These are phyloP conservation scores for Farysia itapuensis DNA, from an alignment of 1,284 basidiomycete species.

Conservation along the genomic window DNA sequence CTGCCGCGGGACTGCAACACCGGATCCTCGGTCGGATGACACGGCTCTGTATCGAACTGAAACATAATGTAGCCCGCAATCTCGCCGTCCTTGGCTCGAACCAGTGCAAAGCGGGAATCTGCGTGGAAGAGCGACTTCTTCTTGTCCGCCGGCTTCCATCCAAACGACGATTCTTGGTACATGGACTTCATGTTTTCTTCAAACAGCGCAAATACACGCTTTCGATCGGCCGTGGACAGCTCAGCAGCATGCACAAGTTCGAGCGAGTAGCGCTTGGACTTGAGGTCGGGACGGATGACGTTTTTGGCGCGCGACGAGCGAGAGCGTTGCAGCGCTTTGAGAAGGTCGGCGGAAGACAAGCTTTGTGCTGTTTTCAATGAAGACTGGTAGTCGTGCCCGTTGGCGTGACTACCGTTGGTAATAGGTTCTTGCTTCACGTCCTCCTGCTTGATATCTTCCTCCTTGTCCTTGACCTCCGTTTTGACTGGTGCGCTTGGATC, in stretches of 20 bases:
- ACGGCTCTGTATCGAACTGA: constrained; percentile 31
- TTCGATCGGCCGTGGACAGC: constrained; percentile 26
- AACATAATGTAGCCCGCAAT: constrained; percentile 30
- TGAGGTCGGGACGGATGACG: constrained; percentile 8
- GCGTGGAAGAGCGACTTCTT: constrained; percentile 17
- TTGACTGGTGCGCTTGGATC: background rate
- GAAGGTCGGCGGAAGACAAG: constrained; percentile 1
- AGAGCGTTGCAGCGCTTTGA: constrained; percentile 5
- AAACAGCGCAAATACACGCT: constrained; percentile 26
- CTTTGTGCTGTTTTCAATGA: constrained; percentile 4
- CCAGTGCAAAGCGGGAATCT: constrained; percentile 20
- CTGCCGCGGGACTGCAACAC: background rate
- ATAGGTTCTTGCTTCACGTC: constrained; percentile 2
- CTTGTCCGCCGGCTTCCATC: constrained; percentile 24
- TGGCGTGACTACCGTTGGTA: background rate
- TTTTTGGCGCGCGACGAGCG: constrained; percentile 12
- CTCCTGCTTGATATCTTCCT: constrained; percentile 4
- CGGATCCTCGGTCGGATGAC: constrained; percentile 1
- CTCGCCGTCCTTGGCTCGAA: constrained; percentile 19
- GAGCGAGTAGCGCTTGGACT: constrained; percentile 4
- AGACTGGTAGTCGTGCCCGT: constrained; percentile 8
- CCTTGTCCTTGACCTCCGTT: constrained; percentile 7
- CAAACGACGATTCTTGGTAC: constrained; percentile 22
- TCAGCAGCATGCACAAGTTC: constrained; percentile 4
- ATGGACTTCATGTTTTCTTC: constrained; percentile 34